Percentiles rank a stretch among this genome's conserved stretches.
These are phyloP conservation scores for Mortierella antarctica DNA, from an alignment of 192 early-diverging fungal genomes.

Conservation along the genomic window DNA sequence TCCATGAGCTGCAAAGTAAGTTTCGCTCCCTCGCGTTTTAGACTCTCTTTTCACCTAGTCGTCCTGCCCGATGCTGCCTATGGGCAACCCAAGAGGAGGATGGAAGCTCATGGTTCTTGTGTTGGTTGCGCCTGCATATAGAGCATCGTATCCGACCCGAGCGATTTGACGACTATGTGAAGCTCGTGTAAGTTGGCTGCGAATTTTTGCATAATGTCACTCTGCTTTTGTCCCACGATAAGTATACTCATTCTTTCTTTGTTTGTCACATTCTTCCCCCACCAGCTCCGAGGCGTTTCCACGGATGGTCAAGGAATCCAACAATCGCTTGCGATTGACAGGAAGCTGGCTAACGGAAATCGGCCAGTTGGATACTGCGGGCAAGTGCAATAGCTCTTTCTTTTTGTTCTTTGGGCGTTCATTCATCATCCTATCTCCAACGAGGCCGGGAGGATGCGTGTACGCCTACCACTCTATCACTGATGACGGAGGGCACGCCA, in stretches of 20 bases:
- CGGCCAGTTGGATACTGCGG: conserved; percentile 87
- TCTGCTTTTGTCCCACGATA: background rate
- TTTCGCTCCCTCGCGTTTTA: conserved; percentile 3
- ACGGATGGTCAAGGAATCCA: conserved; percentile 77
- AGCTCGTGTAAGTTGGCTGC: conserved; percentile 63
- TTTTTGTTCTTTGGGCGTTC: background rate
- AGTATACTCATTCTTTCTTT: background rate
- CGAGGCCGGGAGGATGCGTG: too few relatives aligned
- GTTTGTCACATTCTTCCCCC: background rate
- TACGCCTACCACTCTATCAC: too few relatives aligned
- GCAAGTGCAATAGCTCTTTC: conserved; percentile 58
- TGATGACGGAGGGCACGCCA: too few relatives aligned
- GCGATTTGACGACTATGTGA: conserved; percentile 85
- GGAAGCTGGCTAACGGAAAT: conserved; percentile 92
- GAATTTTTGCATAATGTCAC: background rate
- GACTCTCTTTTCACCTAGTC: background rate
- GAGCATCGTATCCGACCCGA: conserved; percentile 90
- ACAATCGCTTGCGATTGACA: conserved; percentile 82
- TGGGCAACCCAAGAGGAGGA: background rate
- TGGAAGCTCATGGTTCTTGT: background rate
- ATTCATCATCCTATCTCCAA: background rate
- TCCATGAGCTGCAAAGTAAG: conserved; percentile 87
- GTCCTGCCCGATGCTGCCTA: background rate
- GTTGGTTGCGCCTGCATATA: conserved; percentile 25
- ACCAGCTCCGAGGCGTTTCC: conserved; percentile 80